Conservation (phyloP, 768 basidiomycete genomes). For the Mycena latifolia region DNA sequence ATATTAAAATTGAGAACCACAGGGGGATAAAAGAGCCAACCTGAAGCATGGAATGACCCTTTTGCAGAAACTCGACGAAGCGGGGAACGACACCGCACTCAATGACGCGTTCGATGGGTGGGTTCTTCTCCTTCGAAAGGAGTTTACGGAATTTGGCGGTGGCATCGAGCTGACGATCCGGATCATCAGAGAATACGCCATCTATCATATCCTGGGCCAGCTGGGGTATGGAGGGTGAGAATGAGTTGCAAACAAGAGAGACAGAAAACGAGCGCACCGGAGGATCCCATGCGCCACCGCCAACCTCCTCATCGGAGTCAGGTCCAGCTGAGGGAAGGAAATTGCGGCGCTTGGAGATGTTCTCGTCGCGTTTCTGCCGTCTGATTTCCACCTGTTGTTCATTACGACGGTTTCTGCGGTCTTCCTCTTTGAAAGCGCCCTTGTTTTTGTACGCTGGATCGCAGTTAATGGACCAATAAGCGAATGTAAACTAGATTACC, state of each 20-base stretch:
- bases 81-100: constrained; percentile 97
- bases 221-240: constrained; percentile 54
- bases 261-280: constrained; percentile 64
- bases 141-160: constrained; percentile 99
- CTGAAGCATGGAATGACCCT: constrained; percentile 87
- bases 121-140: constrained; percentile 99
- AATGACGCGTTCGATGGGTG: constrained; percentile 98
- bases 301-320: constrained; percentile 95
- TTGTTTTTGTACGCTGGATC: constrained; percentile 90
- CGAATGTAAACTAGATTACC: constrained; percentile 55
- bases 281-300: constrained; percentile 78
- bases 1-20: neutral
- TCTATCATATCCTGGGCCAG: constrained; percentile 93
- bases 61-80: constrained; percentile 94
- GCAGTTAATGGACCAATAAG: constrained; percentile 45
- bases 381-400: constrained; percentile 99
- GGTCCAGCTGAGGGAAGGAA: constrained; percentile 78
- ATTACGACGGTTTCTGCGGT: constrained; percentile 95
- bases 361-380: constrained; percentile 98
- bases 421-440: constrained; percentile 89
- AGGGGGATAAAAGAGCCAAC: constrained; percentile 49
- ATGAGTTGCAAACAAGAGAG: neutral
- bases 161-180: constrained; percentile 94
- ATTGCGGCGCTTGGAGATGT: constrained; percentile 97
- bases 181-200: constrained; percentile 93